Evolutionary conservation across 257 asterid genomes (phyloP).

Genomic region (Echites panduratus): DNA sequence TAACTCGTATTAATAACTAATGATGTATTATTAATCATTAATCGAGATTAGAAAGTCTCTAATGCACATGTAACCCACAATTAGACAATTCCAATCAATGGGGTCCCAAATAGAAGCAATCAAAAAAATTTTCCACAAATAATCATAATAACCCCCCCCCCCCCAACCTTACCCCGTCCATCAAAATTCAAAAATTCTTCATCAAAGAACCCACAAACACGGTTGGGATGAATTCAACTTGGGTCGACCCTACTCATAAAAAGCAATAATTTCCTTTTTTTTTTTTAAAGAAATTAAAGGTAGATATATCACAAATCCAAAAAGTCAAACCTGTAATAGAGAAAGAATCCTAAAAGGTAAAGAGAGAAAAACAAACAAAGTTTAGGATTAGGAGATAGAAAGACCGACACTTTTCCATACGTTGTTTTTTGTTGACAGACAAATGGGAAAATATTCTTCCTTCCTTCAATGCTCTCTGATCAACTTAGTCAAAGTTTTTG

Average conservation of each 20-base stretch:
- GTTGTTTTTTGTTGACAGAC: conserved; percentile 17
- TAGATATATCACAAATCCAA: conserved; percentile 10
- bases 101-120: conserved; percentile 13
- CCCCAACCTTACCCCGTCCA: background rate
- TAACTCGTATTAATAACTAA: too few relatives aligned
- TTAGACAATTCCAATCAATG: conserved; percentile 14
- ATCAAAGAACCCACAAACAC: conserved; percentile 20
- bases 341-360: conserved; percentile 42
- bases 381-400: background rate
- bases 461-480: background rate
- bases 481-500: conserved; percentile 16
- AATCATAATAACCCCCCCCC: conserved; percentile 6
- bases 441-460: background rate
- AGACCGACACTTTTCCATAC: conserved; percentile 24
- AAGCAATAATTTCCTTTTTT: too few relatives aligned
- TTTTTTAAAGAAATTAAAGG: conserved; percentile 14
- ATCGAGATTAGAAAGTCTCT: conserved; percentile 15
- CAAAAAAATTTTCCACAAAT: conserved; percentile 1
- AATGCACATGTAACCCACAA: conserved; percentile 41
- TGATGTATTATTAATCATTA: conserved; percentile 29
- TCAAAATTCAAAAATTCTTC: background rate
- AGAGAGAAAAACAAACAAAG: too few relatives aligned
- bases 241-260: conserved; percentile 30
- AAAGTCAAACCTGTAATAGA: conserved; percentile 32
- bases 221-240: conserved; percentile 13